Evolutionary conservation across 1,139 yeast species (phyloP), one percentile per base, ranked within the genome.

Genomic region (Suhomyces choctaworum): DNA sequence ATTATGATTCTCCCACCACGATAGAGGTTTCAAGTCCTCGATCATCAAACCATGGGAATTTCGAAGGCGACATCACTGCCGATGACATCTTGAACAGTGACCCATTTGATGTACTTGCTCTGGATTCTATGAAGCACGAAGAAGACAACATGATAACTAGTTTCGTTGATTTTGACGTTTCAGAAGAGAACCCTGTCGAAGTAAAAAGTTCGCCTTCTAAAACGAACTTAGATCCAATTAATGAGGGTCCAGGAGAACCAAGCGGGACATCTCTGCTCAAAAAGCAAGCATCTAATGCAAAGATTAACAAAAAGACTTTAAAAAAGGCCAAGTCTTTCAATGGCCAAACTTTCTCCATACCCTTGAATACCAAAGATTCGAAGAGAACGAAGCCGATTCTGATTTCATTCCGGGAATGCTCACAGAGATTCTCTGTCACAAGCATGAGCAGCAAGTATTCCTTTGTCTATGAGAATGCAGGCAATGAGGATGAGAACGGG

Each of bases 371-470:
- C 4, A 32, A 26, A 12, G 35, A 40, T 27, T 22, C 37, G 34
- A 22, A 41, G 36, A 36, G 37, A 42, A 29, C 25, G 37, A 29
- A 45, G 17, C 44, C 43, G 4, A 33, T 48, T 22, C 37, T 39
- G 25, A 46, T 59, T 34, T 56, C 64, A 4, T 47, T 60, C 27
- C 56, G 55, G 33, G 66, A 59, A 14, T 58, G 60, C 40, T 57
- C 64, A 5, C 52, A 50, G 15, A 48, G 58, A 15, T 57, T 58
- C 36, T 46, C 58, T 3, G 41, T 54, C 7, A 45, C 44, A 14
- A 30, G 49, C 5, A 38, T 52, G 34, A 45, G 46, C 31, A 41
- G 32, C 22, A 47, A 45, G 29, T 46, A 38, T 26, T 46, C 54
- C 22, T 52, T 54, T 24, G 54, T 52, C 15, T 54, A 54, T 32